Conservation (phyloP, 495 filamentous ascomycete genomes). For the Zalerion maritima region DNA sequence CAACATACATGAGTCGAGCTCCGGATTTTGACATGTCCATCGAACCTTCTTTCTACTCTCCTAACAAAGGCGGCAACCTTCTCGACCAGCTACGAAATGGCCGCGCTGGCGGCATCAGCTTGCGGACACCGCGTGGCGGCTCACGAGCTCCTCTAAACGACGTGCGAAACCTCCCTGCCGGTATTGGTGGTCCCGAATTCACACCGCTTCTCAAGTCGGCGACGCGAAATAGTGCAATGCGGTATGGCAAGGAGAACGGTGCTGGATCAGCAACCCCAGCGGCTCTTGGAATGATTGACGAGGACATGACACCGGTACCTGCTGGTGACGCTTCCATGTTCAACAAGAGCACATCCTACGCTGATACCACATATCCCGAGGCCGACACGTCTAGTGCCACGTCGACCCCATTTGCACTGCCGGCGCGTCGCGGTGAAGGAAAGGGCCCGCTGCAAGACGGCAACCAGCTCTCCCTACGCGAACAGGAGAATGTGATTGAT, state of each 20-base stretch:
- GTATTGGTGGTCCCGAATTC: constrained; percentile 61
- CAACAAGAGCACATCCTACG: constrained; percentile 35
- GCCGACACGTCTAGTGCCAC: constrained; percentile 60
- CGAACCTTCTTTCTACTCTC: constrained; percentile 74
- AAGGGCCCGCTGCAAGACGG: constrained; percentile 58
- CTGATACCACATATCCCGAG: constrained; percentile 45
- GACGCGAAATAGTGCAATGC: constrained; percentile 59
- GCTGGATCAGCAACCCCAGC: constrained; percentile 55
- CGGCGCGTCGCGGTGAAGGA: constrained; percentile 41
- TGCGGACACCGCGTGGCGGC: constrained; percentile 51
- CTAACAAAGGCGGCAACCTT: constrained; percentile 62
- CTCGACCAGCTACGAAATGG: constrained; percentile 52
- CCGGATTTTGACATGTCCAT: constrained; percentile 66
- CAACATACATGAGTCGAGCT: constrained; percentile 56
- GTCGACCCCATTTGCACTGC: constrained; percentile 61
- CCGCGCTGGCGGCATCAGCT: constrained; percentile 32
- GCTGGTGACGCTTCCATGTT: constrained; percentile 51
- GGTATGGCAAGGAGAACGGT: constrained; percentile 39
- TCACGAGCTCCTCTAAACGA: constrained; percentile 50
- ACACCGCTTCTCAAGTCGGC: constrained; percentile 88
- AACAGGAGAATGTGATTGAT: constrained; percentile 92
- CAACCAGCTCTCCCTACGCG: constrained; percentile 78
- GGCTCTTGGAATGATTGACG: constrained; percentile 45
- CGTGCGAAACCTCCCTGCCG: constrained; percentile 47
- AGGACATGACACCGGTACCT: constrained; percentile 48